Conservation (phyloP, 2,329 filamentous ascomycete species). For the Diaporthe batatas region DNA sequence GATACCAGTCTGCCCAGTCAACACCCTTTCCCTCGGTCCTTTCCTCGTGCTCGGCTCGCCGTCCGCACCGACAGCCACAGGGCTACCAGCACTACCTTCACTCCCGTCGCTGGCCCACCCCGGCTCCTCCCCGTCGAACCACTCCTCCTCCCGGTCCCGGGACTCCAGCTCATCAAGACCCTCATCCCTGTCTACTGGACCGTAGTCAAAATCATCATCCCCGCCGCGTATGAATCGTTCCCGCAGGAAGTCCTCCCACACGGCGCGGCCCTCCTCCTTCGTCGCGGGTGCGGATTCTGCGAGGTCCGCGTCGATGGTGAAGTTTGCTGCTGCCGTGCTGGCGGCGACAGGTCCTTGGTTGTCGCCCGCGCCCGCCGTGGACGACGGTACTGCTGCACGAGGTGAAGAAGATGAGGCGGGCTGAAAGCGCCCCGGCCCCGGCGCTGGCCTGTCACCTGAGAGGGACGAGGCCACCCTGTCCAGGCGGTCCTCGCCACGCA, state of each 20-base stretch:
- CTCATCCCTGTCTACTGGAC: conserved; percentile 76
- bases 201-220: conserved; percentile 86
- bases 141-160: conserved; percentile 77
- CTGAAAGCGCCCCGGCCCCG: neutral
- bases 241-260: conserved; percentile 80
- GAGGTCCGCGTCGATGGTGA: conserved; percentile 64
- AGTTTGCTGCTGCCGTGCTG: conserved; percentile 14
- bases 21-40: conserved; percentile 42
- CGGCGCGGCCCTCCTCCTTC: conserved; percentile 75
- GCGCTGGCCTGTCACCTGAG: conserved; percentile 58
- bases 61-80: conserved; percentile 43
- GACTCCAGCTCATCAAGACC: conserved; percentile 75
- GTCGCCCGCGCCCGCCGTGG: neutral
- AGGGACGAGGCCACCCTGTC: conserved; percentile 60
- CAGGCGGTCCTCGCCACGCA: conserved; percentile 82
- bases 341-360: conserved; percentile 3
- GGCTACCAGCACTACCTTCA: conserved; percentile 45
- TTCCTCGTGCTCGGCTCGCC: conserved; percentile 46
- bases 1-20: conserved; percentile 75
- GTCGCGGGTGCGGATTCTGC: conserved; percentile 60
- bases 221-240: conserved; percentile 80
- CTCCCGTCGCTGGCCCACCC: conserved; percentile 68
- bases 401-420: neutral
- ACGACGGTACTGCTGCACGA: neutral
- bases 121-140: conserved; percentile 85